Base-by-base conservation (phyloP, 2,329 filamentous ascomycete species). In the Diaporthe sp. region DNA sequence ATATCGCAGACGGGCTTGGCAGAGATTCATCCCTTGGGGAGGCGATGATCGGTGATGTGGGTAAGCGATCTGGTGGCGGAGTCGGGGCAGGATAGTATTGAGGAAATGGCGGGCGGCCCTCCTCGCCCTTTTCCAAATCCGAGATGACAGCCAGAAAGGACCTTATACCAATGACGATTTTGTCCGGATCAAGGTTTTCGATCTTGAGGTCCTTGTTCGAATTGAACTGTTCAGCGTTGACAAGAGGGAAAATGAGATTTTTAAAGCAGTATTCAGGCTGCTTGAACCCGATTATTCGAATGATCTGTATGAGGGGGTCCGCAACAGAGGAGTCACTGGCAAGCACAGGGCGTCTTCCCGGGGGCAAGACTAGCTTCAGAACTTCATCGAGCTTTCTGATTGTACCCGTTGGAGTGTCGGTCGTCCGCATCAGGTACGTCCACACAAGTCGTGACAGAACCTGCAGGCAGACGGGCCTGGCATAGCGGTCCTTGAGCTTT, bases 141-240 rank as follows among this genome's bases (percentile, higher is more conserved):
- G 94, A 90, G 91, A 99, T 96, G 78, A 98, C 95, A 42, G 94
- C 94, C 38, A 99, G 88, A 81, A 98, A 99, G 4, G 97, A 94
- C 77, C 95, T 91, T 77, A 99, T 99, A 3, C 96, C 97, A 78
- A 99, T 94, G n/a, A 98, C 96, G 85, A 98, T 97, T 79, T 95
- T 93, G 81, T 99, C 97, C 0, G 97, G 97, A 76, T 99, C 97
- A 76, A 99, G 89, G 80, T 97, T 95, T 80, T 98, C 97, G 38
- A 98, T 94, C 80, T 92, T 95, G 55, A 97, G 85, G 58, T 98
- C 94, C 79, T 92, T 89, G 77, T 94, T 87, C 25, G 92, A 91
- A 38, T 90, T 88, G 81, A 98, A 97, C n/a, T 95, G 87, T 70
- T 98, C 96, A 1, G 95, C 95, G 81, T 97, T 98, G 81, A 99